These are phyloP conservation scores for Exophiala spinifera DNA, from an alignment of 2,329 filamentous ascomycete species.

Conservation along the genomic window DNA sequence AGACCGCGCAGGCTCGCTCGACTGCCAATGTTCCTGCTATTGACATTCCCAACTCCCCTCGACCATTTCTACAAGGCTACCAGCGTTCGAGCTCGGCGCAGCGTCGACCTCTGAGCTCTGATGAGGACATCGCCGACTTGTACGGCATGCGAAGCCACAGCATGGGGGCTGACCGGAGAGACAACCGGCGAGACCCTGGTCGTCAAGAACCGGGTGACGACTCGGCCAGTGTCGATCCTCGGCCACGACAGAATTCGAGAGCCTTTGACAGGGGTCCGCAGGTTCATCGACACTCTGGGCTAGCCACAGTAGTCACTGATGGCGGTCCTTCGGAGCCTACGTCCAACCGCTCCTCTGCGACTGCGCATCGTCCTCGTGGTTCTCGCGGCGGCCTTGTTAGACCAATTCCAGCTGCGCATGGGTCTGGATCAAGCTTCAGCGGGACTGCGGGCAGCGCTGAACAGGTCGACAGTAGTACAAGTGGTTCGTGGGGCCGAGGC, in stretches of 20 bases:
- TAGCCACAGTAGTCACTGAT: constrained; percentile 18
- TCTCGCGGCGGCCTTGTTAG: constrained; percentile 13
- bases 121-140: constrained; percentile 44
- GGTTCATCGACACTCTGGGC: constrained; percentile 18
- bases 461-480: constrained; percentile 24
- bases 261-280: constrained; percentile 7
- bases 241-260: background rate
- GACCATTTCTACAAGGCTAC: constrained; percentile 40
- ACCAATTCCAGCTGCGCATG: constrained; percentile 22
- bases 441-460: constrained; percentile 25
- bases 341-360: constrained; percentile 24
- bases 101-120: constrained; percentile 32
- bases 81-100: constrained; percentile 47
- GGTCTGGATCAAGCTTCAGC: constrained; percentile 25
- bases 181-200: constrained; percentile 12
- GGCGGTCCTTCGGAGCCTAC: constrained; percentile 22
- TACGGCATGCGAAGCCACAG: constrained; percentile 48
- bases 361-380: constrained; percentile 14
- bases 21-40: constrained; percentile 44
- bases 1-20: constrained; percentile 33
- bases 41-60: constrained; percentile 48
- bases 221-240: background rate
- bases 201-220: constrained; percentile 9
- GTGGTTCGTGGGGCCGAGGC: constrained; percentile 22
- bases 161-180: constrained; percentile 36